A percentile compares a stretch with the other conserved stretches of the same genome.
These are phyloP conservation scores for Malus sieversii DNA, from an alignment of 306 rosid species.

Conservation along the genomic window DNA sequence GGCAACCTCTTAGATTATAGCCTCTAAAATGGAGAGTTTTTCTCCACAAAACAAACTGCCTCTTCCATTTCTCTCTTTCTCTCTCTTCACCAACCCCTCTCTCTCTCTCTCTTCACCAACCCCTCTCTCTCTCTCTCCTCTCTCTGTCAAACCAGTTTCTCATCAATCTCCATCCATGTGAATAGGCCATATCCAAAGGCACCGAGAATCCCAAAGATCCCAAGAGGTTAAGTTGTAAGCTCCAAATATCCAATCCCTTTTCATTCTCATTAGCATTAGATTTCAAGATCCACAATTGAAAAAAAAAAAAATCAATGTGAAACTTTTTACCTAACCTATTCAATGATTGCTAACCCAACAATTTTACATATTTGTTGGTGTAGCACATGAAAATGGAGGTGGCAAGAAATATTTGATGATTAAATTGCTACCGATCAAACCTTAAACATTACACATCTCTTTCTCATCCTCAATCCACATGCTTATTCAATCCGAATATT, in stretches of 20 bases:
- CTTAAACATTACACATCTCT: neutral
- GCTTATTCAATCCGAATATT: neutral
- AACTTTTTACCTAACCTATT: neutral
- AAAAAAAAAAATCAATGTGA: neutral
- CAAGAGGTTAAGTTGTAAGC: neutral
- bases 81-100: neutral
- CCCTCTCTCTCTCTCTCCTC: neutral
- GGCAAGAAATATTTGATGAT: neutral
- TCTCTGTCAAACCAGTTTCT: neutral
- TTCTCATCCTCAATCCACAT: neutral
- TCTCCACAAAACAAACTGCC: slow-evolving; percentile 4
- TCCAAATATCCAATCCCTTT: neutral
- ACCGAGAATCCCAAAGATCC: neutral
- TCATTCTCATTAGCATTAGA: neutral
- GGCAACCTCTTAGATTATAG: neutral
- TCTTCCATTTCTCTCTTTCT: neutral
- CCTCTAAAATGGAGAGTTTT: slow-evolving; percentile 2
- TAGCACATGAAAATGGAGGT: neutral
- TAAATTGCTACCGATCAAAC: neutral
- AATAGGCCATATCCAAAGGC: neutral
- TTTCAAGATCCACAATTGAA: neutral
- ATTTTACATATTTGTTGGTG: neutral
- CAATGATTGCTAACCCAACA: neutral
- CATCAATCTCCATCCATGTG: neutral
- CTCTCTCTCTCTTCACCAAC: neutral